Evolutionary conservation across 1,284 basidiomycete genomes (phyloP).

Genomic region (Serendipita sp.): DNA sequence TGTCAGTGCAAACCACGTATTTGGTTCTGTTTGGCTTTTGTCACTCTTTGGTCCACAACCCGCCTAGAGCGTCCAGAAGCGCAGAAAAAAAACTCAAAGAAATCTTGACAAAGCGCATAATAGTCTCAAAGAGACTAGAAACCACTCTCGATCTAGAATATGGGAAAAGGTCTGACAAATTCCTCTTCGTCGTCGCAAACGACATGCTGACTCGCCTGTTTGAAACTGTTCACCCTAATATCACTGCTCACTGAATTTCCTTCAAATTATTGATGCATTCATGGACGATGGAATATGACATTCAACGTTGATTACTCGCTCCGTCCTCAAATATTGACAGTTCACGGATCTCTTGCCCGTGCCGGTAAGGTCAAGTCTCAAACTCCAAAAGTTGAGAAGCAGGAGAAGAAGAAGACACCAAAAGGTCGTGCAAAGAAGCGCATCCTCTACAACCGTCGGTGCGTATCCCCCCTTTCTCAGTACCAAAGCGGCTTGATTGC

Average conservation of each 20-base stretch:
- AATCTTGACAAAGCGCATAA: neutral
- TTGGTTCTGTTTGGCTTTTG: neutral
- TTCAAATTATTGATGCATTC: neutral
- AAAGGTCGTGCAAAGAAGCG: constrained; percentile 97
- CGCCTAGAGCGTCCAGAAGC: neutral
- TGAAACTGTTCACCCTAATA: no score
- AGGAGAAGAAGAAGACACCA: constrained; percentile 95
- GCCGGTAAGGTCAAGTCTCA: constrained; percentile 99
- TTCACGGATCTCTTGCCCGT: constrained; percentile 99
- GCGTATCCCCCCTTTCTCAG: constrained; percentile 20
- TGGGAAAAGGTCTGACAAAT: constrained; percentile 2
- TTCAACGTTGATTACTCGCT: neutral
- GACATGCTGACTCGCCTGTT: neutral
- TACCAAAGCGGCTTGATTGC: constrained; percentile 11
- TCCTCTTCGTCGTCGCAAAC: neutral
- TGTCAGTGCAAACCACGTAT: neutral
- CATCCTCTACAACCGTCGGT: constrained; percentile 88
- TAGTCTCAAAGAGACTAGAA: neutral
- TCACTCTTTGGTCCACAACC: neutral
- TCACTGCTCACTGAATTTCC: neutral
- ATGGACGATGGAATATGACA: neutral
- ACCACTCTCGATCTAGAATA: neutral
- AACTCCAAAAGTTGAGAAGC: constrained; percentile 91
- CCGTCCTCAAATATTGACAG: constrained; percentile 25
- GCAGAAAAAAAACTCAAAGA: neutral